Evolutionary conservation across 352 stramenopile genomes (phyloP).

Genomic region (Pythium biforme): DNA sequence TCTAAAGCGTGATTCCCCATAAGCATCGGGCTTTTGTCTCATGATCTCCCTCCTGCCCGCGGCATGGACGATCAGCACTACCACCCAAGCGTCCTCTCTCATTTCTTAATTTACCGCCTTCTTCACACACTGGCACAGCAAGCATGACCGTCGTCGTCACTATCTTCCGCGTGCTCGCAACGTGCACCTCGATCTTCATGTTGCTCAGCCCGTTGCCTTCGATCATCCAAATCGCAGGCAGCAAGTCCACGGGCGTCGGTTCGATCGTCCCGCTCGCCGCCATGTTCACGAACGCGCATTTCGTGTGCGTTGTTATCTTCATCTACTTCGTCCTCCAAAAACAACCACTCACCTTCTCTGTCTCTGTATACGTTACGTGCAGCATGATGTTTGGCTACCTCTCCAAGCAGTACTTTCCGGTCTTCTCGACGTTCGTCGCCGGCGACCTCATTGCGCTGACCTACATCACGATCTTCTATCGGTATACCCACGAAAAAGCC

Average conservation of each 20-base stretch:
- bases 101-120: not conserved
- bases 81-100: not conserved
- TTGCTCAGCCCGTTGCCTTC: constrained; percentile 42
- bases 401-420: constrained; percentile 35
- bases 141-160: constrained; percentile 36
- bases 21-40: not conserved
- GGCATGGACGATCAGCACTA: not conserved
- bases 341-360: constrained; percentile 19
- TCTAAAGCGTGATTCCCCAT: not conserved
- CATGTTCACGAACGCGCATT: constrained; percentile 41
- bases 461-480: constrained; percentile 52
- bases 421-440: constrained; percentile 45
- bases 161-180: constrained; percentile 34
- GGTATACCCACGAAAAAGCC: constrained; percentile 37
- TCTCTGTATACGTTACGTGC: too few species aligned
- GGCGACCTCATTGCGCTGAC: constrained; percentile 35
- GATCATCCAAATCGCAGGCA: constrained; percentile 32
- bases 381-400: constrained; percentile 44
- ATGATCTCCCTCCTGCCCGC: not conserved
- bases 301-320: constrained; percentile 18
- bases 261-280: constrained; percentile 54
- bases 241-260: constrained; percentile 35
- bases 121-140: not conserved
- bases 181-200: constrained; percentile 37
- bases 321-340: not conserved